Base-by-base conservation (phyloP, 2,329 filamentous ascomycete genomes). In the Pseudomassariella vexata region DNA sequence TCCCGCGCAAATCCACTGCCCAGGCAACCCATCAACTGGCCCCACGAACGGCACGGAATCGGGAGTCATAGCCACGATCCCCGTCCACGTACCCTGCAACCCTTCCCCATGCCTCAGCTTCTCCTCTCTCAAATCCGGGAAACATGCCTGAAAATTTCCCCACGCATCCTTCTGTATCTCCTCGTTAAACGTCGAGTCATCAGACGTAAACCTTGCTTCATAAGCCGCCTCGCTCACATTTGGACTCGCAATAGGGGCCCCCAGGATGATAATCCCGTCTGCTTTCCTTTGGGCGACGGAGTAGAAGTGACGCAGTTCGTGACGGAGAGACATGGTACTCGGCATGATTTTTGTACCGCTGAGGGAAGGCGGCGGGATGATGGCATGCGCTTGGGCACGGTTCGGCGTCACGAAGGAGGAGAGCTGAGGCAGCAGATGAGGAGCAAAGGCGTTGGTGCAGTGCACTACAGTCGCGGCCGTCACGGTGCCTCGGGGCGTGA, bases 1-100 rank as follows among this genome's bases (percentile, higher is more conserved):
- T 0, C 66, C 65, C n/a, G 64, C 65, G 41, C 64, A 68, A 7
- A 70, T 54, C 45, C 55, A 70, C 32, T 70, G 65, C 4, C 65
- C 65, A 8, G 58, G 53, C 6, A 59, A 37, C 0, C 50, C 51
- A 8, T 60, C 50, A 5, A 70, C 45, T 1, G 46, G 44, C 2
- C 66, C 66, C n/a, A 70, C 50, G 36, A 67, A 60, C 1, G 66
- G 65, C 9, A 68, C 61, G 9, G 53, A 62, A 43, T 70, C 63
- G 0, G 55, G 47, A 24, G 63, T 68, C 62, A 67, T 62, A 9
- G 52, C 65, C 21, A 69, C 59, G 37, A 70, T 64, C 0, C 65
- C 66, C 1, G 59, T 64, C 65, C 65, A 70, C 3, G 56, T 53
- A 39, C 68, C 60, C 30, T 63, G 55, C 11, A 66, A 40, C 0